Conservation (phyloP, 305 asterid genomes). For the Fraxinus nigra region DNA sequence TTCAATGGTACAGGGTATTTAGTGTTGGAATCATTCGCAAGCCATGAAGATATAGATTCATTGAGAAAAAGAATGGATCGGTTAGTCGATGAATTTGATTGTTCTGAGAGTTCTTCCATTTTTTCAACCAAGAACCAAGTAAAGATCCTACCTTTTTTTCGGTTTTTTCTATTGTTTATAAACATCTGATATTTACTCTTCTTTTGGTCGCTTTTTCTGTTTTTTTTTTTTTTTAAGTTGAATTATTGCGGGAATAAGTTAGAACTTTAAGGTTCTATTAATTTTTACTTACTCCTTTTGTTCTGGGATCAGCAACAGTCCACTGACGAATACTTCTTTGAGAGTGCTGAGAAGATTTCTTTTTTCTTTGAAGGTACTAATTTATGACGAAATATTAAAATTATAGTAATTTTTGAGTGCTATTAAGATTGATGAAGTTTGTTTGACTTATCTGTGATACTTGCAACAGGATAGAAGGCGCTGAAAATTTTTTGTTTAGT, state of each 20-base stretch:
- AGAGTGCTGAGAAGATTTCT: conserved; percentile 93
- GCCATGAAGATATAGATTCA: conserved; percentile 56
- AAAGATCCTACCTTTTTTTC: conserved; percentile 8
- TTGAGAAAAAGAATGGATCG: conserved; percentile 63
- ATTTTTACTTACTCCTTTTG: conserved; percentile 4
- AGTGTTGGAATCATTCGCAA: conserved; percentile 74
- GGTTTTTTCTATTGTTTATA: neutral
- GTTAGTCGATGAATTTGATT: conserved; percentile 71
- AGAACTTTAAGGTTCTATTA: neutral
- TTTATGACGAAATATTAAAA: neutral
- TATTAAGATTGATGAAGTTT: conserved; percentile 3
- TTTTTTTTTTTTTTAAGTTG: too few relatives aligned
- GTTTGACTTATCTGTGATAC: neutral
- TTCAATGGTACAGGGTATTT: conserved; percentile 47
- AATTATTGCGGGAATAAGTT: neutral
- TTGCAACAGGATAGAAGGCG: neutral
- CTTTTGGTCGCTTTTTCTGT: neutral
- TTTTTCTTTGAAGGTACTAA: conserved; percentile 89
- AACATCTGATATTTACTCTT: neutral
- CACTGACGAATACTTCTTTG: conserved; percentile 74
- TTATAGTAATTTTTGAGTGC: neutral
- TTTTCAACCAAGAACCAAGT: conserved; percentile 95
- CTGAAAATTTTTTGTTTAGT: neutral
- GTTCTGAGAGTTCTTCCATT: conserved; percentile 57
- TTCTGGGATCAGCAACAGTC: conserved; percentile 54